Evolutionary conservation across 768 basidiomycete species (phyloP), one percentile per base, ranked within the genome.

Genomic region (Phylloporus sp.): DNA sequence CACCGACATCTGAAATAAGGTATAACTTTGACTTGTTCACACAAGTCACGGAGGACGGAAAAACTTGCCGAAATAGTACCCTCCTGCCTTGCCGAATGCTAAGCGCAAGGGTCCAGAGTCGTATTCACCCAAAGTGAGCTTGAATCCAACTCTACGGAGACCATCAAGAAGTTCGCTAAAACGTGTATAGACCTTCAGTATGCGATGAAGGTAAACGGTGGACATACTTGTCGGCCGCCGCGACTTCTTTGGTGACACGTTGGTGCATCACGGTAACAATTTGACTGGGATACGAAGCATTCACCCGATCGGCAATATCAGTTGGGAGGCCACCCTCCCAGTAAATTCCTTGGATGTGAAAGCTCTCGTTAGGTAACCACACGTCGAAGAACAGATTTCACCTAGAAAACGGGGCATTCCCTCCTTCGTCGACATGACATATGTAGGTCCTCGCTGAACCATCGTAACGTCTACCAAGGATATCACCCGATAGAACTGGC

Each of bases 11-110:
- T 76, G 32, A 9, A n/a, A 26, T 10, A 7, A 26, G 13, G 8
- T 3, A 18, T n/a, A 18, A 18, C 20, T 15, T 23, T 27, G 10
- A n/a, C 43, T 22, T 12, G 41, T 43, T 23, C 10, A 5, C 15
- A 4, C 22, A 27, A 43, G 13, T 5, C 22, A 23, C 1, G 27
- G 28, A 9, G 0, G 2, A 29, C 5, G 26, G 20, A 31, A 39
- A 13, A 6, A 52, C 70, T 23, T 52, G 80, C 86, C 84, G 2
- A 86, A 69, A 66, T 88, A 88, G 65, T 84, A 88, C 6, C 87
- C 84, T 23, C 84, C 85, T 0, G 69, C 79, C 38, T 72, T 73
- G 8, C 62, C 64, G 63, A 73, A 79, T 13, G 76, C 77, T 18
- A 80, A 65, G 38, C 77, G 66, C 10, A 77, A 50, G 53, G 80